Evolutionary conservation across 495 filamentous ascomycete species (phyloP), one percentile per base, ranked within the genome.

Genomic region (Platismatia glauca): DNA sequence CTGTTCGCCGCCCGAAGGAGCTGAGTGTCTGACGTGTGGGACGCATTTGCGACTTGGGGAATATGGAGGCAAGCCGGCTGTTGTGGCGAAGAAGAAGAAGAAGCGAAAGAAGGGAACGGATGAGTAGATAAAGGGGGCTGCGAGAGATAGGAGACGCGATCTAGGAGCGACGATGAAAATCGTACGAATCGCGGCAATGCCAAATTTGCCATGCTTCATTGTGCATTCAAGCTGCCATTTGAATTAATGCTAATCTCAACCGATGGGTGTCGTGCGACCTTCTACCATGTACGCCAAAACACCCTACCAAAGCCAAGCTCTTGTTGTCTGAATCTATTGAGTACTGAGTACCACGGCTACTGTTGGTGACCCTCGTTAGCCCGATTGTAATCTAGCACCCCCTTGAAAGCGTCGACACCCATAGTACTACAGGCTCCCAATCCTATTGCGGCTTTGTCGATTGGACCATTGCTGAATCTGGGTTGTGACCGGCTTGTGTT

Each of bases 21-120:
- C 84, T 27, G 79, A 85, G 57, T 98, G 94, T 71, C 77, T 94
- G 61, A 96, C 94, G n/a, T 98, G 94, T 75, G 89, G 88, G 29
- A 94, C 90, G 37, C 82, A 86, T 69, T 78, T 98, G 50, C 82
- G 86, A 56, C 77, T 93, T 48, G 87, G 87, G 0, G 82, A 86
- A 58, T 91, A 90, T 66, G 88, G 87, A 46, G 77, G 78, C 6
- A 86, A 82, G 70, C 91, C 93, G 4, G 87, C 83, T 13, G 84
- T 95, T n/a, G 75, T 92, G 16, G 82, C 84, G 1, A 73, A 80
- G 59, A 82, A 82, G 71, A 90, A 88, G 77, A 91, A 87, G 77
- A 92, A 87, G 75, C 77, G 75, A 70, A 85, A 78, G 73, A 64
- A 63, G 6, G 64, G 73, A 12, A 69, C 70, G 22, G 82, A 79